Percentiles rank a stretch among this genome's conserved stretches.
Conservation (phyloP, 495 filamentous ascomycete genomes). For the Physcia stellaris region DNA sequence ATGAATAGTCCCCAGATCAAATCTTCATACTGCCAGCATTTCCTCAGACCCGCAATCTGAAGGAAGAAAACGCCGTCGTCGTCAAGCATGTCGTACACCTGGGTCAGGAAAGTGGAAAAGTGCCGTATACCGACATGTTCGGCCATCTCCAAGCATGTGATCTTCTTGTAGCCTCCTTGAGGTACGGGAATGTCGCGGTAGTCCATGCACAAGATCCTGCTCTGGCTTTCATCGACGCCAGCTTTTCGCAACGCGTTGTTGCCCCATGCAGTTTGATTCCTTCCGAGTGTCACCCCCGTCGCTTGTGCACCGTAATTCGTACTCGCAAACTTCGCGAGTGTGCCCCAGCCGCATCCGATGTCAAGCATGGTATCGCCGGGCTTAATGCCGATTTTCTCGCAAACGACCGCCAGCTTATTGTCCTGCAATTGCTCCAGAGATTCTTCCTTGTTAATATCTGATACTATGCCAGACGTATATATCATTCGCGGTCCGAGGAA, state of each 20-base stretch:
- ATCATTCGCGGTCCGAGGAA: constrained; percentile 63
- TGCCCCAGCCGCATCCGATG: constrained; percentile 62
- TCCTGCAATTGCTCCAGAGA: constrained; percentile 55
- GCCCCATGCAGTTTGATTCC: constrained; percentile 61
- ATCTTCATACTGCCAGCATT: constrained; percentile 62
- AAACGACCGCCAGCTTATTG: constrained; percentile 58
- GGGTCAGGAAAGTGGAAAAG: constrained; percentile 43
- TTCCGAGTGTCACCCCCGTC: constrained; percentile 55
- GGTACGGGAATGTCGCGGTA: constrained; percentile 55
- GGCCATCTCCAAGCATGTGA: constrained; percentile 68
- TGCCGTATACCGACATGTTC: constrained; percentile 60
- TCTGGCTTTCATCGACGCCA: constrained; percentile 46
- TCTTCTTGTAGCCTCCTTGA: constrained; percentile 49
- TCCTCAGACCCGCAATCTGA: constrained; percentile 55
- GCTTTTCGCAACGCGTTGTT: constrained; percentile 48
- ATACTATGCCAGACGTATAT: constrained; percentile 57
- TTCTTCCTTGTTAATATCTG: constrained; percentile 52
- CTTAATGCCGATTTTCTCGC: constrained; percentile 55
- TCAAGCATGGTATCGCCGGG: constrained; percentile 49
- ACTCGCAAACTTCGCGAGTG: constrained; percentile 51
- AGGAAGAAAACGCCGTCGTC: constrained; percentile 62
- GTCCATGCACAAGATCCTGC: constrained; percentile 51
- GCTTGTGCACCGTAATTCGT: constrained; percentile 48
- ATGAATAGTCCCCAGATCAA: constrained; percentile 65
- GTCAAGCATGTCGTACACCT: constrained; percentile 57